phyloP scores from a whole-genome alignment of 2,329 filamentous ascomycete genomes.

The Fusarium haematococcum region DNA sequence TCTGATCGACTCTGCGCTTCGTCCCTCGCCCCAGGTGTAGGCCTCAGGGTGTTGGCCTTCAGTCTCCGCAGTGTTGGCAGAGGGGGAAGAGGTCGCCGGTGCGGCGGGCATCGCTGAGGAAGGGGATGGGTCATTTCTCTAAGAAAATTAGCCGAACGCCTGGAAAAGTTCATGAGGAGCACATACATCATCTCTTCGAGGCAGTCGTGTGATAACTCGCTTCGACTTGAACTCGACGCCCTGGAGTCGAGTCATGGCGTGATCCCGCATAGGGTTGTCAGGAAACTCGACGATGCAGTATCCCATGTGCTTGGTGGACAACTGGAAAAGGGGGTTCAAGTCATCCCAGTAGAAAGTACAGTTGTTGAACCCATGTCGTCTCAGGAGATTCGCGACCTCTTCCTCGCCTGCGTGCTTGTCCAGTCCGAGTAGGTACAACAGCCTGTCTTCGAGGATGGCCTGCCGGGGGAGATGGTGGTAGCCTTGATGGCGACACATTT shows the following conservation, averaged over 20 bases:
- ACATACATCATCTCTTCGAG: background rate
- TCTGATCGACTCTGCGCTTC: background rate
- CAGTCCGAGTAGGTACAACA: background rate
- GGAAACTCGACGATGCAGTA: background rate
- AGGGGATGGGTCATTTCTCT: background rate
- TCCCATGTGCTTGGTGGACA: background rate
- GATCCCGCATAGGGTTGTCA: background rate
- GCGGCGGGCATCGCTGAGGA: background rate
- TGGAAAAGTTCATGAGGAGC: background rate
- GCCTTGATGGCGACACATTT: background rate
- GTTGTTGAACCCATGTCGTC: background rate
- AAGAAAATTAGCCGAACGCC: background rate
- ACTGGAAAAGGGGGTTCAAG: background rate
- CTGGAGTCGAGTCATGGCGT: background rate
- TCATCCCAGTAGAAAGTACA: background rate
- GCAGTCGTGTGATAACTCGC: background rate
- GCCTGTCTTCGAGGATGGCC: background rate
- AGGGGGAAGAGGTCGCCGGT: background rate
- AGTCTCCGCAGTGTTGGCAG: background rate
- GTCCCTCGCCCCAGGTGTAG: background rate
- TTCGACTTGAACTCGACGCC: background rate
- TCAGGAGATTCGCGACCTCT: background rate
- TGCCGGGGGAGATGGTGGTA: background rate
- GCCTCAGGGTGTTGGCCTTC: background rate
- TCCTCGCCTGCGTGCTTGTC: background rate